These are phyloP conservation scores for Claviceps digitariae DNA, from an alignment of 2,329 filamentous ascomycete genomes.

Conservation along the genomic window DNA sequence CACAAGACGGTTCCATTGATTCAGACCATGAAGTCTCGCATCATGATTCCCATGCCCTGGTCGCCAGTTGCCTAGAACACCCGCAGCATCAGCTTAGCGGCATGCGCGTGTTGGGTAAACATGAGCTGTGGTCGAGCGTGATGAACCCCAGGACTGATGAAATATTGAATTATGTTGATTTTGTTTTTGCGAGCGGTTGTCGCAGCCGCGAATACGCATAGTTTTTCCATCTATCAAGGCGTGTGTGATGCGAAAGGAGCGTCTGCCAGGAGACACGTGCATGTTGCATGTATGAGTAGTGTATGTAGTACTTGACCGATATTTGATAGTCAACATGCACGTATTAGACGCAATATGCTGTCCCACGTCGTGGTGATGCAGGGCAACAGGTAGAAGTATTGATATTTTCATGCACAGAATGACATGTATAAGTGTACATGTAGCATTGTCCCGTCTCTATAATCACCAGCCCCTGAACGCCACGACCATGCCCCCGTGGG, in stretches of 20 bases:
- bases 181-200: too few relatives aligned
- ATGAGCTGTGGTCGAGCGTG: background rate
- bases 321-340: background rate
- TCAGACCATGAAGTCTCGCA: constrained; percentile 88
- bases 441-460: too few relatives aligned
- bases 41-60: constrained; percentile 92
- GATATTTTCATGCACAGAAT: too few relatives aligned
- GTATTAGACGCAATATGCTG: background rate
- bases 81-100: too few relatives aligned
- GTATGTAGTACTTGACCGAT: background rate
- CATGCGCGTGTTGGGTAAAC: background rate
- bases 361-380: too few relatives aligned
- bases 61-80: constrained; percentile 65
- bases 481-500: background rate
- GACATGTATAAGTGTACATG: too few relatives aligned
- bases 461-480: background rate
- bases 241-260: background rate
- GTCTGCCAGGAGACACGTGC: background rate
- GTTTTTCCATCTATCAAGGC: background rate
- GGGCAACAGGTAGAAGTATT: too few relatives aligned
- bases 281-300: background rate
- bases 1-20: constrained; percentile 98
- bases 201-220: background rate
- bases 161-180: too few relatives aligned
- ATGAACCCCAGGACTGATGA: too few relatives aligned